Percentiles rank a stretch among this genome's conserved stretches.
These are phyloP conservation scores for Testicularia cyperi DNA, from an alignment of 1,284 basidiomycete species.

Conservation along the genomic window DNA sequence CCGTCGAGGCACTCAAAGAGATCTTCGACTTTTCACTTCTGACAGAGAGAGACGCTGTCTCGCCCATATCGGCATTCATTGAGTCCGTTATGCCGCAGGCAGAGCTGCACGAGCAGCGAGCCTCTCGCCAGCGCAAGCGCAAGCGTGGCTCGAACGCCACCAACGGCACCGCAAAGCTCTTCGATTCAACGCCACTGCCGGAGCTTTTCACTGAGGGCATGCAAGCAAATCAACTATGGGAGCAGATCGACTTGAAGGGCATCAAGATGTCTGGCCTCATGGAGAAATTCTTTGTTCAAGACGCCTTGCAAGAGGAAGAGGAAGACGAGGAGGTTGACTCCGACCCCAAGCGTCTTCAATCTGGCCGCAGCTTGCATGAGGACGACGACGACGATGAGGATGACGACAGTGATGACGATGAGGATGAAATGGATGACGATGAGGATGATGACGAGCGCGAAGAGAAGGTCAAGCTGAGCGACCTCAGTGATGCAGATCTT, in stretches of 20 bases:
- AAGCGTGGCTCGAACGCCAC: constrained; percentile 36
- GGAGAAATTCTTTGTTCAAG: constrained; percentile 57
- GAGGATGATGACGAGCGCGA: constrained; percentile 35
- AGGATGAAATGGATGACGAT: constrained; percentile 18
- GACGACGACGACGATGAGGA: constrained; percentile 27
- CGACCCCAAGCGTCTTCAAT: no score
- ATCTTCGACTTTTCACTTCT: constrained; percentile 52
- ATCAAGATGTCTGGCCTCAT: constrained; percentile 39
- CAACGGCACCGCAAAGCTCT: constrained; percentile 59
- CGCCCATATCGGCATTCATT: constrained; percentile 71
- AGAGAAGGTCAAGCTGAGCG: constrained; percentile 27
- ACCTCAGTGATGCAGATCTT: constrained; percentile 44
- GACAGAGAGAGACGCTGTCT: constrained; percentile 69
- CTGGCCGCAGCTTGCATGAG: no score
- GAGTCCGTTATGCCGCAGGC: constrained; percentile 65
- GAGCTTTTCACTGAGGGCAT: constrained; percentile 79
- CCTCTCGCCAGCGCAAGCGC: constrained; percentile 33
- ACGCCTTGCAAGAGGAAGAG: constrained; percentile 37
- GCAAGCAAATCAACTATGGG: constrained; percentile 87
- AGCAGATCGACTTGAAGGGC: constrained; percentile 63
- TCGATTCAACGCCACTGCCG: constrained; percentile 73
- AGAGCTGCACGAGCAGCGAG: constrained; percentile 41
- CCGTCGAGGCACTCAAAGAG: constrained; percentile 24
- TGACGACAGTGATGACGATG: constrained; percentile 34
- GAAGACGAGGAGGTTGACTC: constrained; percentile 51